Evolutionary conservation across 306 rosid species (phyloP).

Genomic region (Biancaea sappan): DNA sequence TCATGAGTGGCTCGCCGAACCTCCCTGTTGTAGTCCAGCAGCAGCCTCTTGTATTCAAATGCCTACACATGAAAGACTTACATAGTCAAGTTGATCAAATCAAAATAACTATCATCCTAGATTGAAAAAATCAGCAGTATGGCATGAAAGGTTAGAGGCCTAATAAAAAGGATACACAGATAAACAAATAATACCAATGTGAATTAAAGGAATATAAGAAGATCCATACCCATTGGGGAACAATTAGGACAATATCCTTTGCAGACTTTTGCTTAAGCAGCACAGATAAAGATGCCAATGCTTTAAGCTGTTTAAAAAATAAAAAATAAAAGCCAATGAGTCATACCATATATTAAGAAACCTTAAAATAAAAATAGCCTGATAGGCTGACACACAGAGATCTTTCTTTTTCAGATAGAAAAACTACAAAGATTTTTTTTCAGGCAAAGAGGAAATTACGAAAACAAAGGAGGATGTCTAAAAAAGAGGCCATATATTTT

Average conservation of each 20-base stretch:
- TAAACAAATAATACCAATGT: slow-evolving; percentile 4
- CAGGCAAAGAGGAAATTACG: not conserved
- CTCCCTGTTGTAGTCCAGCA: slow-evolving; percentile 95
- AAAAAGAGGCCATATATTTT: too few species aligned
- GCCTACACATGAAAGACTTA: slow-evolving; percentile 53
- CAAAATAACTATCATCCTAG: slow-evolving; percentile 22
- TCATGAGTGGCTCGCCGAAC: slow-evolving; percentile 94
- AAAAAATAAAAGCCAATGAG: slow-evolving; percentile 32
- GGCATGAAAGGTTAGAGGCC: slow-evolving; percentile 1
- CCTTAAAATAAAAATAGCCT: not conserved
- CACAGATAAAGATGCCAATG: slow-evolving; percentile 69
- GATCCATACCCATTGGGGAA: slow-evolving; percentile 88
- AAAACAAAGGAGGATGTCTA: not conserved
- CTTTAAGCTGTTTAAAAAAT: slow-evolving; percentile 70
- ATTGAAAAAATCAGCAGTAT: not conserved
- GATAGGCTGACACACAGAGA: not conserved
- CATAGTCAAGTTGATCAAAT: slow-evolving; percentile 24
- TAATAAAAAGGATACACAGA: slow-evolving; percentile 11
- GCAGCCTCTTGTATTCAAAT: slow-evolving; percentile 86
- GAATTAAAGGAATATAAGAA: slow-evolving; percentile 21
- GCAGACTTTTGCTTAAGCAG: slow-evolving; percentile 71
- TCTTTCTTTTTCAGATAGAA: not conserved
- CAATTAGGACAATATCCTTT: slow-evolving; percentile 63
- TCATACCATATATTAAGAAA: slow-evolving; percentile 26
- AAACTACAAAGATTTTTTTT: not conserved